These are phyloP conservation scores for Lyophyllum atratum DNA, from an alignment of 768 basidiomycete genomes.

Conservation along the genomic window DNA sequence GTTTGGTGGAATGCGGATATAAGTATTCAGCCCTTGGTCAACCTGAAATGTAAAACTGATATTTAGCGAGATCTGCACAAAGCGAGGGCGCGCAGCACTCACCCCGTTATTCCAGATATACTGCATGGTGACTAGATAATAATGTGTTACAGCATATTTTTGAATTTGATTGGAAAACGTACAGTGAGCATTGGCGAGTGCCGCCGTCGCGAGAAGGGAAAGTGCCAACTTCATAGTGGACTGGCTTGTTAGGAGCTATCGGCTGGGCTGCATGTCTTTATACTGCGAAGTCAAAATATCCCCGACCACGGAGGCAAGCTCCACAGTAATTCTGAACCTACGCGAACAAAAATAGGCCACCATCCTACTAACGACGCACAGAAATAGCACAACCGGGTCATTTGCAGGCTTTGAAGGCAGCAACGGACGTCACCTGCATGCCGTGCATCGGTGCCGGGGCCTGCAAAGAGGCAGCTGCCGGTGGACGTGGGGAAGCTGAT, in stretches of 20 bases:
- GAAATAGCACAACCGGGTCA: conserved; percentile 1
- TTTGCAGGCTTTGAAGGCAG: not conserved
- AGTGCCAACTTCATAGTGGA: conserved; percentile 35
- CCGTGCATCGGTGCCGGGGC: not conserved
- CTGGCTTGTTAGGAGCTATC: not conserved
- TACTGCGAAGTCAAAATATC: not conserved
- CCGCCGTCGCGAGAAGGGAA: conserved; percentile 28
- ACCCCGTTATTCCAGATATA: conserved; percentile 54
- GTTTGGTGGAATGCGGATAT: conserved; percentile 48
- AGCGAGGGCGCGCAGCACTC: not conserved
- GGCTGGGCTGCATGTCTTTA: not conserved
- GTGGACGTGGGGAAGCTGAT: not conserved
- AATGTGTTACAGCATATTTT: not conserved
- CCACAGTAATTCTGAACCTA: not conserved
- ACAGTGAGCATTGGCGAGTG: conserved; percentile 37
- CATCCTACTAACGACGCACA: not conserved
- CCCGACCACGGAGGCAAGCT: not conserved
- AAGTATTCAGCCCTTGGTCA: conserved; percentile 47
- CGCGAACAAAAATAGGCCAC: not conserved
- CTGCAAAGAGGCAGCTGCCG: not conserved
- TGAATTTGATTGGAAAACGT: not conserved
- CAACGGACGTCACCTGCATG: not conserved
- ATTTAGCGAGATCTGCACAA: too few relatives aligned
- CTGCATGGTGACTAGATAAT: conserved; percentile 45
- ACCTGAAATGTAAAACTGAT: conserved; percentile 23